Percentiles rank a stretch among this genome's conserved stretches.
Evolutionary conservation across 352 stramenopile species (phyloP).

Genomic region (Pythium biforme): DNA sequence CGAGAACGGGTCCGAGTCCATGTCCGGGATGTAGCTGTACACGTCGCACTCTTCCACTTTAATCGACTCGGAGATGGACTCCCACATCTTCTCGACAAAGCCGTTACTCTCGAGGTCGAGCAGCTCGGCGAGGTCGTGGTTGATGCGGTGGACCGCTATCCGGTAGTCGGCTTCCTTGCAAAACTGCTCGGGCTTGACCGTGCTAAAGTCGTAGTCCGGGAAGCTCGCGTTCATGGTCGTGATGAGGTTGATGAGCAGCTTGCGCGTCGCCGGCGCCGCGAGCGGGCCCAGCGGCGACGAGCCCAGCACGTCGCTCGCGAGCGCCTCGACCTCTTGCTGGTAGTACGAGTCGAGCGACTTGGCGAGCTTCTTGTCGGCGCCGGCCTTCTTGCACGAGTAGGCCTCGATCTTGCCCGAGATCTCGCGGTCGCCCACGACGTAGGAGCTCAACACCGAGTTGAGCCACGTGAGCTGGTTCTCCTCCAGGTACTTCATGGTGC

Average conservation of each 20-base stretch:
- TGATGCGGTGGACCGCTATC: constrained; percentile 86
- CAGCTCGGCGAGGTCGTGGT: constrained; percentile 85
- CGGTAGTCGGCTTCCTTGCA: constrained; percentile 83
- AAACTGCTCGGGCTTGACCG: constrained; percentile 89
- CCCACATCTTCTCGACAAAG: constrained; percentile 99
- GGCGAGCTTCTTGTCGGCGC: constrained; percentile 90
- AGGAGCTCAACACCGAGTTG: constrained; percentile 85
- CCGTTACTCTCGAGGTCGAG: constrained; percentile 97
- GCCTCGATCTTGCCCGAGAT: constrained; percentile 87
- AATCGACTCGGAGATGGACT: constrained; percentile 86
- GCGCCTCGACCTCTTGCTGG: constrained; percentile 69
- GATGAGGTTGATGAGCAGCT: constrained; percentile 92
- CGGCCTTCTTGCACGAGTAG: constrained; percentile 92
- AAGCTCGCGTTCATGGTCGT: constrained; percentile 94
- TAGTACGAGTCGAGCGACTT: constrained; percentile 90
- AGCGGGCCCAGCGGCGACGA: constrained; percentile 82
- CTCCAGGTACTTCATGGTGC: constrained; percentile 92
- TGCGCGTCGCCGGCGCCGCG: constrained; percentile 70
- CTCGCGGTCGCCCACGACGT: constrained; percentile 86
- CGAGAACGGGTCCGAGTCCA: constrained; percentile 92
- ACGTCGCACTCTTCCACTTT: constrained; percentile 90
- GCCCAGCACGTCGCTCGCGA: constrained; percentile 50
- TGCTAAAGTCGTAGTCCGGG: constrained; percentile 92
- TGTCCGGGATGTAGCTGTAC: constrained; percentile 93
- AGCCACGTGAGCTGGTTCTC: constrained; percentile 88